phyloP scores from a whole-genome alignment of 31 red algal species.

The Odonthalia washingtoniensis region DNA sequence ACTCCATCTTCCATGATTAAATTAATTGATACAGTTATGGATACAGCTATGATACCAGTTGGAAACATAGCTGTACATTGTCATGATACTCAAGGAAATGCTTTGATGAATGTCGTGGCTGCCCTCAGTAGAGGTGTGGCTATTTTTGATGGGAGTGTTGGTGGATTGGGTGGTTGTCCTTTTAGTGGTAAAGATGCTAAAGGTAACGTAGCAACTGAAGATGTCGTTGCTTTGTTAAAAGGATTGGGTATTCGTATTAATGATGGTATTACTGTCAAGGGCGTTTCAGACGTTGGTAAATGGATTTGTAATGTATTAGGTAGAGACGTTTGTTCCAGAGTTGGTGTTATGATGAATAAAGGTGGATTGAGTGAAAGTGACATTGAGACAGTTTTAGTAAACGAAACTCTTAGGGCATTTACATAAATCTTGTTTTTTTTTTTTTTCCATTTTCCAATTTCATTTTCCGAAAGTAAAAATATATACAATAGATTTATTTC shows the following conservation, averaged over 20 bases:
- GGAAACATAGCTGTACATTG: conserved; percentile 77
- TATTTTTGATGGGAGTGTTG: conserved; percentile 81
- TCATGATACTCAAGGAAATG: conserved; percentile 91
- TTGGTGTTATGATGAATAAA: no score
- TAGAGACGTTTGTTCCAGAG: no score
- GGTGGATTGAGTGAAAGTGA: no score
- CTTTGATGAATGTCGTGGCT: conserved; percentile 83
- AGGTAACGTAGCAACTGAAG: conserved; percentile 92
- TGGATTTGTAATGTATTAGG: no score
- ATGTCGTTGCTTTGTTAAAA: conserved; percentile 83
- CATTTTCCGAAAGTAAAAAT: no score
- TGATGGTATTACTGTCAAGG: not conserved
- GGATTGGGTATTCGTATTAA: conserved; percentile 72
- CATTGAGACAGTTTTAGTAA: no score
- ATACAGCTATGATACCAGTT: conserved; percentile 24
- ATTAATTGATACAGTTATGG: conserved; percentile 51
- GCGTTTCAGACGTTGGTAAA: no score
- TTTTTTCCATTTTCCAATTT: no score
- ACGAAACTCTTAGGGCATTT: no score
- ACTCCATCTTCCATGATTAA: conserved; percentile 71
- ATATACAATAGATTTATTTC: no score
- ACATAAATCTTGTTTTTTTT: no score
- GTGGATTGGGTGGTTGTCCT: conserved; percentile 91
- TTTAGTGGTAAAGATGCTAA: conserved; percentile 80
- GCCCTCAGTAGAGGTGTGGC: conserved; percentile 76